Percentiles rank a stretch among this genome's conserved stretches.
phyloP scores from a whole-genome alignment of 2,329 filamentous ascomycete genomes.

The Huntiella decipiens region DNA sequence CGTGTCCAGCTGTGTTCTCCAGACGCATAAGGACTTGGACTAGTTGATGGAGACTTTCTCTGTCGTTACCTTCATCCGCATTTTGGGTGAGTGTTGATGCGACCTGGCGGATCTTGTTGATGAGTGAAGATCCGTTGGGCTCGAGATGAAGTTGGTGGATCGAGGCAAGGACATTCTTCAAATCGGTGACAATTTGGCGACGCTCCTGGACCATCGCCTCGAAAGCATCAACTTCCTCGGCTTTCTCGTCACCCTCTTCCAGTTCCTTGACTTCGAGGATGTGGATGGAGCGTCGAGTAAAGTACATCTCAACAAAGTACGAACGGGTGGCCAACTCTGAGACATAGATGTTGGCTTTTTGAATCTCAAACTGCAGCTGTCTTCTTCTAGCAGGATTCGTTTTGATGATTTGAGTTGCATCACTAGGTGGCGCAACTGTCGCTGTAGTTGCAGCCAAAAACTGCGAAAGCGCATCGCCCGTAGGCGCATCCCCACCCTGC shows the following conservation, averaged over 20 bases:
- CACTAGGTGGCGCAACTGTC: slow-evolving; percentile 25
- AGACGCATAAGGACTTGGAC: slow-evolving; percentile 8
- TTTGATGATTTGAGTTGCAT: slow-evolving; percentile 30
- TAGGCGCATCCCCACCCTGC: slow-evolving; percentile 15
- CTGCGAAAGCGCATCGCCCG: slow-evolving; percentile 15
- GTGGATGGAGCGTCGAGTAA: slow-evolving; percentile 52
- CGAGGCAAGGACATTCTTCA: slow-evolving; percentile 54
- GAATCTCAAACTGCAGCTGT: slow-evolving; percentile 63
- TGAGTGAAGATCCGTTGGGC: slow-evolving; percentile 43
- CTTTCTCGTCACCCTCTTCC: slow-evolving; percentile 21
- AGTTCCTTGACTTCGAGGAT: slow-evolving; percentile 19
- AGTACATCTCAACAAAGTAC: slow-evolving; percentile 74
- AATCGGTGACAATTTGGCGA: slow-evolving; percentile 62
- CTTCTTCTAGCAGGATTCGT: slow-evolving; percentile 31
- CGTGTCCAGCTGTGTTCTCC: slow-evolving; percentile 7
- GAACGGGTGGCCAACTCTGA: slow-evolving; percentile 67
- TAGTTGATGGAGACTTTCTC: slow-evolving; percentile 8
- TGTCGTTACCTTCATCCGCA: slow-evolving; percentile 3
- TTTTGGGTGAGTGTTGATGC: slow-evolving; percentile 56
- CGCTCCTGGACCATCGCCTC: slow-evolving; percentile 54
- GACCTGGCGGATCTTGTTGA: slow-evolving; percentile 69
- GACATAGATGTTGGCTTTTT: slow-evolving; percentile 77
- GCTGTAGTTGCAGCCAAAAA: slow-evolving; percentile 22
- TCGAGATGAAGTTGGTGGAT: slow-evolving; percentile 78
- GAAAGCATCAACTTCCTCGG: slow-evolving; percentile 31